Evolutionary conservation across 1,284 basidiomycete genomes (phyloP).

Genomic region (Cystobasidium slooffiae): DNA sequence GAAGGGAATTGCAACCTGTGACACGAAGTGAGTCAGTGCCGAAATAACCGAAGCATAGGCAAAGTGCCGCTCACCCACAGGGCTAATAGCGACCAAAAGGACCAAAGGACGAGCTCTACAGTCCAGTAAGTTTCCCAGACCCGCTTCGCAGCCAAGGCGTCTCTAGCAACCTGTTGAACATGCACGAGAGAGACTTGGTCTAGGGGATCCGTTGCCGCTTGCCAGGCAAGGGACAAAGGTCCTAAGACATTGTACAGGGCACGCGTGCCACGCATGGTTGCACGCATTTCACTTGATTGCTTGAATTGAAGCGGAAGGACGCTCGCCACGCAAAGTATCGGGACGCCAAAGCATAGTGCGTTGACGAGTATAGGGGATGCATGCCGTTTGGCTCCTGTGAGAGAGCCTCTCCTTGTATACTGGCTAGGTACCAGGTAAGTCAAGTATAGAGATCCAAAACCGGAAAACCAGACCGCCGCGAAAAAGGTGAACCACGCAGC

Average conservation of each 20-base stretch:
- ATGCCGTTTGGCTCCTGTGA: constrained; percentile 18
- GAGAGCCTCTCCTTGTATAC: constrained; percentile 24
- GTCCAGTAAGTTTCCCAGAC: background rate
- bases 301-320: constrained; percentile 28
- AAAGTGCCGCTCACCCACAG: background rate
- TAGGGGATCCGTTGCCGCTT: background rate
- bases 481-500: constrained; percentile 35
- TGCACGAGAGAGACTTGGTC: too few relatives aligned
- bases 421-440: constrained; percentile 36
- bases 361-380: constrained; percentile 22
- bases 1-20: constrained; percentile 29
- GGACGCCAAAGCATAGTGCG: constrained; percentile 26
- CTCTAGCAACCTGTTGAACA: background rate
- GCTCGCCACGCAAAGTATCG: constrained; percentile 12
- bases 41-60: background rate
- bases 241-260: background rate
- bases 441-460: constrained; percentile 36
- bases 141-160: background rate
- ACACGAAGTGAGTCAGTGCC: background rate
- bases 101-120: constrained; percentile 3
- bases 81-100: constrained; percentile 8
- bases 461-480: constrained; percentile 38
- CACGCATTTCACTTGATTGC: constrained; percentile 16
- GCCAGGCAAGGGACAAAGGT: background rate
- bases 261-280: constrained; percentile 3